Conservation (phyloP, 441 rosid genomes). For the Adansonia rubrostipa region DNA sequence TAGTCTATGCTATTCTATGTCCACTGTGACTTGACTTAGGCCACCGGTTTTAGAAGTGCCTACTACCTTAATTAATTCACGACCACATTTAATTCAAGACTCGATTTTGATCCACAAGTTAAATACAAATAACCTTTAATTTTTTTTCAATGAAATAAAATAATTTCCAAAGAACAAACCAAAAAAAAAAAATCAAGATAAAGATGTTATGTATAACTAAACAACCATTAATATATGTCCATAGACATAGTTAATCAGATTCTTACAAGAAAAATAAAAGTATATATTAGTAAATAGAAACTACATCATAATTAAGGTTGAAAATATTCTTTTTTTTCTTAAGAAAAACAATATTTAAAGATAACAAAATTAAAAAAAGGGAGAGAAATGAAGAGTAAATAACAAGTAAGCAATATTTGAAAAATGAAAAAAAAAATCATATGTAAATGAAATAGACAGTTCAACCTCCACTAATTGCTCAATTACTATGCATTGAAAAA, state of each 20-base stretch:
- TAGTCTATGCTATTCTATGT: neutral
- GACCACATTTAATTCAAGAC: neutral
- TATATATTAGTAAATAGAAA: neutral
- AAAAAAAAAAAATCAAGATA: neutral
- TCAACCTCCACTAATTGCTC: constrained; percentile 28
- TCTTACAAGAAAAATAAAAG: neutral
- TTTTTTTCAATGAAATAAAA: neutral
- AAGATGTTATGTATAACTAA: no score
- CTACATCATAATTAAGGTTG: neutral
- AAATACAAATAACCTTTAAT: neutral
- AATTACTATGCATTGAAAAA: constrained; percentile 21
- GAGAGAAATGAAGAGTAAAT: neutral
- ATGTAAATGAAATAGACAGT: constrained; percentile 31
- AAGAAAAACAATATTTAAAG: neutral
- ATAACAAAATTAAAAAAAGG: neutral
- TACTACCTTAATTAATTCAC: neutral
- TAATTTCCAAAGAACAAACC: neutral
- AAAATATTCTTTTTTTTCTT: neutral
- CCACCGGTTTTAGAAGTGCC: neutral
- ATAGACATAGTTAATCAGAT: no score
- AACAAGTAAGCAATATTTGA: neutral
- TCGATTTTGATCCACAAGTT: neutral
- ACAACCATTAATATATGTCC: no score
- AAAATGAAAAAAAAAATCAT: neutral
- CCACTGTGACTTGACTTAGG: neutral